phyloP scores from a whole-genome alignment of 179 eudicot species.

The Heliamphora pulchella region DNA sequence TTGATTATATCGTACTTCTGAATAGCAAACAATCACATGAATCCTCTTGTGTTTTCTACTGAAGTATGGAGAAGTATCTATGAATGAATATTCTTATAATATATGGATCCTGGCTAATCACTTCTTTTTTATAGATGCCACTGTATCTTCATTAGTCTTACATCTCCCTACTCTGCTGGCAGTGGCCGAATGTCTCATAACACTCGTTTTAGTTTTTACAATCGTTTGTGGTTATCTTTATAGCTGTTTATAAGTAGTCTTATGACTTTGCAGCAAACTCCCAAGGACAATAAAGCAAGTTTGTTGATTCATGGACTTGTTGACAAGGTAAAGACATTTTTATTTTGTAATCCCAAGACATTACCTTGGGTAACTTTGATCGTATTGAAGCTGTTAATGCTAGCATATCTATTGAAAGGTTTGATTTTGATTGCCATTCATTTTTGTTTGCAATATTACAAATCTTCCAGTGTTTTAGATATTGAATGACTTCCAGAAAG shows the following conservation, averaged over 20 bases:
- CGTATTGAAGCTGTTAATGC: slow-evolving; percentile 8
- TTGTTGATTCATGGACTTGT: slow-evolving; percentile 74
- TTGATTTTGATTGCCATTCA: neutral
- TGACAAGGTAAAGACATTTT: slow-evolving; percentile 48
- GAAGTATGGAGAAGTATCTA: neutral
- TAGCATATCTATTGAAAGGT: neutral
- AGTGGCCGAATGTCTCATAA: neutral
- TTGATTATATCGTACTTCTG: neutral
- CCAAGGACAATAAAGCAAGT: slow-evolving; percentile 80
- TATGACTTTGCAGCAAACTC: slow-evolving; percentile 55
- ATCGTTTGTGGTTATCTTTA: neutral
- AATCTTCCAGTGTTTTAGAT: neutral
- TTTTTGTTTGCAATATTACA: neutral
- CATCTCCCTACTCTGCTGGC: neutral
- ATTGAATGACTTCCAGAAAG: neutral
- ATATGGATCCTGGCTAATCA: neutral
- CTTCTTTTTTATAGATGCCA: neutral
- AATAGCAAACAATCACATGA: neutral
- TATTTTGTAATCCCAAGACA: neutral
- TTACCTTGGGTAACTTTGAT: neutral
- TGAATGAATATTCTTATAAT: neutral
- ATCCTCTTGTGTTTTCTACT: neutral
- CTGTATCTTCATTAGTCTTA: neutral
- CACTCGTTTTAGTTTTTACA: neutral
- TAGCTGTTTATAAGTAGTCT: neutral